A percentile compares a stretch with the other conserved stretches of the same genome.
Conservation (phyloP, 2,329 filamentous ascomycete species). For the Fusarium algeriense region DNA sequence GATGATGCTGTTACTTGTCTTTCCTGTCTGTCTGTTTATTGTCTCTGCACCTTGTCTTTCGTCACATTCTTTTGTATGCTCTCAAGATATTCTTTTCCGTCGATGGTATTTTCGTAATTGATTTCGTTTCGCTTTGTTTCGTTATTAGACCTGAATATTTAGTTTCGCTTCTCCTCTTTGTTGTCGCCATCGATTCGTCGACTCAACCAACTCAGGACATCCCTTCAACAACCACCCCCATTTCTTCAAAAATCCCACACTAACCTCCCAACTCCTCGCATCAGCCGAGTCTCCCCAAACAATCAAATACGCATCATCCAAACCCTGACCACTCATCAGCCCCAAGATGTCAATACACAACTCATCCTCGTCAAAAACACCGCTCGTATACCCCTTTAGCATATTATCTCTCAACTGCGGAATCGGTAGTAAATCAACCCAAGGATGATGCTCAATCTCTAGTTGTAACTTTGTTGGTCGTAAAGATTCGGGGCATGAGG, state of each 20-base stretch:
- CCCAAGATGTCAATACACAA: slow-evolving; percentile 39
- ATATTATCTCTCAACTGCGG: slow-evolving; percentile 42
- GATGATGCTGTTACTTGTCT: background rate
- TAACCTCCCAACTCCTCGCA: slow-evolving; percentile 61
- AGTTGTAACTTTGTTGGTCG: slow-evolving; percentile 35
- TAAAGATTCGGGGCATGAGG: slow-evolving; percentile 25
- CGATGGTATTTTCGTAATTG: background rate
- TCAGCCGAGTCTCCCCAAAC: slow-evolving; percentile 64
- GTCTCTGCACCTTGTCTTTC: background rate
- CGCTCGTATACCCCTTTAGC: slow-evolving; percentile 19
- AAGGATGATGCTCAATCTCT: slow-evolving; percentile 37
- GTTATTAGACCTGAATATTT: slow-evolving; percentile 18
- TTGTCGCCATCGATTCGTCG: slow-evolving; percentile 54
- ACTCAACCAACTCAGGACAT: slow-evolving; percentile 53
- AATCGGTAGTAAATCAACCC: slow-evolving; percentile 41
- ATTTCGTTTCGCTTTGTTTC: background rate
- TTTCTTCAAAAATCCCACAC: slow-evolving; percentile 58
- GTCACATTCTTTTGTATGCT: slow-evolving; percentile 10
- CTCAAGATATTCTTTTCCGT: background rate
- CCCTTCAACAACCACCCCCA: slow-evolving; percentile 57
- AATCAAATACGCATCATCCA: slow-evolving; percentile 50
- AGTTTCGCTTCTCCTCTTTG: slow-evolving; percentile 36
- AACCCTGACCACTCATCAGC: background rate
- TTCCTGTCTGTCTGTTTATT: rapidly evolving
- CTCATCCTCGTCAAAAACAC: slow-evolving; percentile 37